Evolutionary conservation across 169 alveolate genomes (phyloP), one percentile per base, ranked within the genome.

Genomic region (Sarcocystis neurona): DNA sequence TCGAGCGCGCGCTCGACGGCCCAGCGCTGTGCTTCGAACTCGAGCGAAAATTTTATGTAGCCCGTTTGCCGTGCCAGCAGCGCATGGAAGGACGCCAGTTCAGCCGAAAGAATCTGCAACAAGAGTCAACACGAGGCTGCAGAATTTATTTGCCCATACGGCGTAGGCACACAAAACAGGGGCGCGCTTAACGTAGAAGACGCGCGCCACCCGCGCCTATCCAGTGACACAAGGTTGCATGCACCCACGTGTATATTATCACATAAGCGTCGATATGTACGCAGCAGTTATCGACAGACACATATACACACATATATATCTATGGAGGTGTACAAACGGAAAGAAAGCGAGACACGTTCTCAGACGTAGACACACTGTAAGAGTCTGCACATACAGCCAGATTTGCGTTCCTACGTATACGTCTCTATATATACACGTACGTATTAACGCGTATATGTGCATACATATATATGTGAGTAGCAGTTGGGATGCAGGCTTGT

Each of bases 71-170:
- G 79, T 1, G 88, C 87, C 0, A 87, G 6, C 37, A 72, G 30
- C 0, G 91, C 87, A 74, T 48, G 58, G 74, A 87, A 68, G 44
- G 60, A 46, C 39, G 91, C 79, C 6, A 77, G 46, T 53, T 87
- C 91, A 6, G 39, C 80, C n/a, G 88, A 87, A 39, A 87, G 66
- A 39, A 77, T 77, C 91, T 87, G 82, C 30, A 53, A 32, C 37
- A 6, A 50, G 47, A 43, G 34, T 5, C 43, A 41, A 27, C 60
- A 63, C 48, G 60, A 18, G 2, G 4, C 18, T 2, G 44, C 6
- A 12, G 77, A n/a, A 20, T 18, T 20, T 32, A n/a, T n/a, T n/a
- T n/a, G n/a, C n/a, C n/a, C n/a, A n/a, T n/a, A n/a, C n/a, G n/a
- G n/a, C n/a, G n/a, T n/a, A n/a, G n/a, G n/a, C n/a, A n/a, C n/a